These are phyloP conservation scores for Spizellomyces sp. DNA, from an alignment of 192 early-diverging fungal species.

Conservation along the genomic window DNA sequence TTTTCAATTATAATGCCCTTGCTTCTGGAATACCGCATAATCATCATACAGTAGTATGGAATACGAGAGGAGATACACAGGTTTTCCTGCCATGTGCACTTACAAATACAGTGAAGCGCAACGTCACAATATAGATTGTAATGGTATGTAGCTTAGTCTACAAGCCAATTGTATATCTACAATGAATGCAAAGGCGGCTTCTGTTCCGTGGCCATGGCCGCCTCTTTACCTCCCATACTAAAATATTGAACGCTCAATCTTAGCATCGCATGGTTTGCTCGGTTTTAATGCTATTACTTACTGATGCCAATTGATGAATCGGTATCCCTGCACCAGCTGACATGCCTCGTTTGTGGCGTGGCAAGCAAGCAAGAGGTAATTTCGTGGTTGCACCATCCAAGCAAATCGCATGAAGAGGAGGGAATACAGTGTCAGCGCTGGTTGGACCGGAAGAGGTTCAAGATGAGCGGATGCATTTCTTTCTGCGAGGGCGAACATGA, in stretches of 20 bases:
- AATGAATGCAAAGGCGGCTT: no score
- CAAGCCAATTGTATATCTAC: no score
- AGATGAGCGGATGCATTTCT: neutral
- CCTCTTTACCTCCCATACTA: constrained; percentile 30
- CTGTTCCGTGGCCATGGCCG: neutral
- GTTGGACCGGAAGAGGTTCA: neutral
- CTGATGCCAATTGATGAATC: constrained; percentile 78
- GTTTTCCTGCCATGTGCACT: no score
- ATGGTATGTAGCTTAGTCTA: no score
- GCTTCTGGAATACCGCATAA: no score
- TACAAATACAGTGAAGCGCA: no score
- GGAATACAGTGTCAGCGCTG: constrained; percentile 85
- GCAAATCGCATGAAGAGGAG: constrained; percentile 95
- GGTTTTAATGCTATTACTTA: constrained; percentile 20
- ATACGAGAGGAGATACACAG: no score
- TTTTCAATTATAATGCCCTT: no score
- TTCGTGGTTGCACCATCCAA: constrained; percentile 85
- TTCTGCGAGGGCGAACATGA: neutral
- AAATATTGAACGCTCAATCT: neutral
- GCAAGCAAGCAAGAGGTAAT: constrained; percentile 91
- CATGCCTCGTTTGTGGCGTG: constrained; percentile 88
- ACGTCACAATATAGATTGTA: no score
- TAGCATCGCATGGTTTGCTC: neutral
- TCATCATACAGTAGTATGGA: no score
- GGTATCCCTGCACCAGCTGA: constrained; percentile 86